These are phyloP conservation scores for Colletotrichum endophyticum DNA, from an alignment of 2,329 filamentous ascomycete species.

Conservation along the genomic window DNA sequence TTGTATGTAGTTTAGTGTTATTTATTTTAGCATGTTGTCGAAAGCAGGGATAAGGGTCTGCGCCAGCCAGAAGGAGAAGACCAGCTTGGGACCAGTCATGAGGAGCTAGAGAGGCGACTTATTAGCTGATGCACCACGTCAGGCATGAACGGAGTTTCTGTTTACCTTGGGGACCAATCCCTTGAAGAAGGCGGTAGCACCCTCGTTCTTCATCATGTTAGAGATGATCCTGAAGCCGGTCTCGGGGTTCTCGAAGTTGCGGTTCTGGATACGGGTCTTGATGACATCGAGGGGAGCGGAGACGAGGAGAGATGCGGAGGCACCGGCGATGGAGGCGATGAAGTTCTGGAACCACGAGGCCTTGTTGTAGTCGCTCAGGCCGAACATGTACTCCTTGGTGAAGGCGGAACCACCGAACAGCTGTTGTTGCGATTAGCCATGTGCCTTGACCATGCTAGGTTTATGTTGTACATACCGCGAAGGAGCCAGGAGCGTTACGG, in stretches of 20 bases:
- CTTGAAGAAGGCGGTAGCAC: slow-evolving; percentile 91
- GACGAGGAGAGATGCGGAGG: slow-evolving; percentile 91
- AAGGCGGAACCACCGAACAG: slow-evolving; percentile 97
- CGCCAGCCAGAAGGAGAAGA: slow-evolving; percentile 99
- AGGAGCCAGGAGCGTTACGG: slow-evolving; percentile 94
- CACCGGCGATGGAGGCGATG: slow-evolving; percentile 92
- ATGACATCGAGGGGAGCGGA: slow-evolving; percentile 97
- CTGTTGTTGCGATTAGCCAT: slow-evolving; percentile 44
- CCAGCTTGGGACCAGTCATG: slow-evolving; percentile 98
- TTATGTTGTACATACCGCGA: slow-evolving; percentile 71
- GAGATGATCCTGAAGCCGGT: slow-evolving; percentile 88
- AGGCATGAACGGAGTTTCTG: slow-evolving; percentile 14
- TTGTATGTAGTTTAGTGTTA: not conserved
- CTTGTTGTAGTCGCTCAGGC: slow-evolving; percentile 91
- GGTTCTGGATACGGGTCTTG: slow-evolving; percentile 98
- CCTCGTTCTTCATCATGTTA: slow-evolving; percentile 94
- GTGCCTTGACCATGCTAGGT: not conserved
- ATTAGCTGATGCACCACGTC: slow-evolving; percentile 20
- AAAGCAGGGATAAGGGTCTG: slow-evolving; percentile 98
- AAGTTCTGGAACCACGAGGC: slow-evolving; percentile 97
- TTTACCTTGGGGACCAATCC: slow-evolving; percentile 86
- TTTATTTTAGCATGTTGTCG: slow-evolving; percentile 53
- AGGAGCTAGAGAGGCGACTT: slow-evolving; percentile 63
- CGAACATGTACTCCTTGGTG: slow-evolving; percentile 95
- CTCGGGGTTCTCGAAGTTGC: slow-evolving; percentile 98